These are phyloP conservation scores for Phoma herbarum DNA, from an alignment of 2,329 filamentous ascomycete genomes.

Conservation along the genomic window DNA sequence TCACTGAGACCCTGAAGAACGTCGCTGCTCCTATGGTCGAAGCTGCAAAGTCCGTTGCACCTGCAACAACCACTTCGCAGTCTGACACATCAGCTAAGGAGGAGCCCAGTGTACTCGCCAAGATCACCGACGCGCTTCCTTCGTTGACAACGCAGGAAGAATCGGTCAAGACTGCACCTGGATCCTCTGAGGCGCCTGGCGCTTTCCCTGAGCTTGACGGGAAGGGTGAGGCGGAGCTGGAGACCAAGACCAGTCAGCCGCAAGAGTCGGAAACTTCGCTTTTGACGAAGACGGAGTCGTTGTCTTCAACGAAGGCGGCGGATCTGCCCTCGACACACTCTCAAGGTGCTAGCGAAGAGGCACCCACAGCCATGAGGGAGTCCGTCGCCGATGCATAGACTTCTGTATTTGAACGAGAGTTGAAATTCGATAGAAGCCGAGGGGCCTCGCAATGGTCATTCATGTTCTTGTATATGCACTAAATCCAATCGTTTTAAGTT, in stretches of 20 bases:
- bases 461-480: conserved; percentile 7
- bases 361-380: conserved; percentile 15
- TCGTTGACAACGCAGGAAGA: conserved; percentile 16
- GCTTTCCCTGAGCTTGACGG: conserved; percentile 29
- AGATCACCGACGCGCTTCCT: conserved; percentile 16
- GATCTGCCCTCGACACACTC: conserved; percentile 14
- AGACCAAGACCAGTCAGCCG: background rate
- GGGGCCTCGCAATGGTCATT: background rate
- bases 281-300: conserved; percentile 4
- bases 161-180: conserved; percentile 17
- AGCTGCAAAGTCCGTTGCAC: conserved; percentile 11
- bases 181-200: conserved; percentile 32
- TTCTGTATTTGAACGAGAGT: background rate
- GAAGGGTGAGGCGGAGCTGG: conserved; percentile 6
- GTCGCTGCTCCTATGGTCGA: conserved; percentile 11
- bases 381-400: conserved; percentile 10
- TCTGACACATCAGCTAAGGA: conserved; percentile 17
- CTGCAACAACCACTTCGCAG: conserved; percentile 1
- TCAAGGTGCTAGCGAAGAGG: conserved; percentile 11
- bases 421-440: background rate
- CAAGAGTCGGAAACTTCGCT: background rate
- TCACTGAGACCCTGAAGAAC: conserved; percentile 10
- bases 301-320: conserved; percentile 4
- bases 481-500: conserved; percentile 4
- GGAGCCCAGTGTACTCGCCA: conserved; percentile 12